Evolutionary conservation across 306 rosid genomes (phyloP).

Genomic region (Lathyrus tuberosus): DNA sequence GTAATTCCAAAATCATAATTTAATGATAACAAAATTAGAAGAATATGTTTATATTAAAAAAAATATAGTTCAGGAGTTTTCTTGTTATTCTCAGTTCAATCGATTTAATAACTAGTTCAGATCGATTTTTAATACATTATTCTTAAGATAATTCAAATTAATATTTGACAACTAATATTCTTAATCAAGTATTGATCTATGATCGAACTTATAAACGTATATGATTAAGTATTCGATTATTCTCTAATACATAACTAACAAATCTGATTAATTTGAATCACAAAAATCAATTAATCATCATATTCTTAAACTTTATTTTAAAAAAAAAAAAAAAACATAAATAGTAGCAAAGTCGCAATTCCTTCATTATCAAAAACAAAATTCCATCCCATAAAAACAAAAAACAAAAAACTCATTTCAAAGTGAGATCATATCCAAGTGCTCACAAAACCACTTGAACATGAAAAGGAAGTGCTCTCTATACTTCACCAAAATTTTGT

Average conservation of each 20-base stretch:
- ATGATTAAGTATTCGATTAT: too few species aligned
- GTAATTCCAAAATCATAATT: conserved; percentile 40
- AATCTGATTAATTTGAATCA: too few species aligned
- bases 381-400: not conserved
- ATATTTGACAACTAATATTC: not conserved
- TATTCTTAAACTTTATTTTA: not conserved
- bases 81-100: not conserved
- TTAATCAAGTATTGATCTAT: too few species aligned
- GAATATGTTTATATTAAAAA: conserved; percentile 1
- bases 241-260: too few species aligned
- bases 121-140: not conserved
- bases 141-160: not conserved
- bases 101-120: not conserved
- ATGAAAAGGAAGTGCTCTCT: conserved; percentile 14
- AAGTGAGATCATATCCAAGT: conserved; percentile 38
- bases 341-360: conserved; percentile 25
- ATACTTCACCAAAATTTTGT: conserved; percentile 36
- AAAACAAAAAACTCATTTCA: conserved; percentile 31
- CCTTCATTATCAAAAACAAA: conserved; percentile 30
- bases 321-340: not conserved
- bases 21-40: conserved; percentile 23
- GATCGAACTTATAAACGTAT: too few species aligned
- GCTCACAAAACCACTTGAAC: conserved; percentile 51
- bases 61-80: not conserved
- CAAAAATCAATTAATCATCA: too few species aligned